These are phyloP conservation scores for Penicillium sp. DNA, from an alignment of 2,329 filamentous ascomycete genomes.

Conservation along the genomic window DNA sequence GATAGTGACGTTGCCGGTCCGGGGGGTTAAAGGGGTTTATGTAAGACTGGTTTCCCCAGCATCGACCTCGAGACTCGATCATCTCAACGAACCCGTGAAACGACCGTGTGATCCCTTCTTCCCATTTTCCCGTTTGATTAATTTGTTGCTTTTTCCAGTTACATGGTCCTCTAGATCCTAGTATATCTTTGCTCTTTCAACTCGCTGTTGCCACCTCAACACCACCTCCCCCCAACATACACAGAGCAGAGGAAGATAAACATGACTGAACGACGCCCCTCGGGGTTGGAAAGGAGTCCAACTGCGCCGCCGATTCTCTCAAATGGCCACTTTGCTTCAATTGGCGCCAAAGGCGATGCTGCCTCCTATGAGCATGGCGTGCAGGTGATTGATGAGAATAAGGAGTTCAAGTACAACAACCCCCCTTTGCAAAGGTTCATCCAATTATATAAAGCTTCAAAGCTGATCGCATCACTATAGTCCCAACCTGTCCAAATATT, in stretches of 20 bases:
- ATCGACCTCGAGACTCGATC: conserved; percentile 19
- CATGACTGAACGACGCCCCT: conserved; percentile 26
- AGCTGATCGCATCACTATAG: conserved; percentile 46
- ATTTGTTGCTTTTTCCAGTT: conserved; percentile 13
- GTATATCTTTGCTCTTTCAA: conserved; percentile 10
- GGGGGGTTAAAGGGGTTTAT: conserved; percentile 14
- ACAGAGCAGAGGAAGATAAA: conserved; percentile 11
- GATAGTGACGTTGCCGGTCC: neutral
- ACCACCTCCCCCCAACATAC: neutral
- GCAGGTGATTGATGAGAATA: conserved; percentile 94
- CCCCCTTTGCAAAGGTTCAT: neutral
- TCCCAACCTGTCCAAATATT: conserved; percentile 74
- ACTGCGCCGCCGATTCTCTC: conserved; percentile 41
- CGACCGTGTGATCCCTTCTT: conserved; percentile 14
- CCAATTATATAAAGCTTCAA: neutral
- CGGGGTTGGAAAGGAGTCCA: conserved; percentile 27
- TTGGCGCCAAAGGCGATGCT: conserved; percentile 39
- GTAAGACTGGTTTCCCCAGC: conserved; percentile 20
- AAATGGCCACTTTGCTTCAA: conserved; percentile 48
- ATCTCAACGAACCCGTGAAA: conserved; percentile 18
- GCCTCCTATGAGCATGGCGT: conserved; percentile 80
- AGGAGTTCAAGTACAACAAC: conserved; percentile 82
- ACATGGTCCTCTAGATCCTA: conserved; percentile 14
- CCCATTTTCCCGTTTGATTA: conserved; percentile 2
- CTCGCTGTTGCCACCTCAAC: conserved; percentile 8